Base-by-base conservation (phyloP, 1,284 basidiomycete species). In the Psilocybe mexicana region DNA sequence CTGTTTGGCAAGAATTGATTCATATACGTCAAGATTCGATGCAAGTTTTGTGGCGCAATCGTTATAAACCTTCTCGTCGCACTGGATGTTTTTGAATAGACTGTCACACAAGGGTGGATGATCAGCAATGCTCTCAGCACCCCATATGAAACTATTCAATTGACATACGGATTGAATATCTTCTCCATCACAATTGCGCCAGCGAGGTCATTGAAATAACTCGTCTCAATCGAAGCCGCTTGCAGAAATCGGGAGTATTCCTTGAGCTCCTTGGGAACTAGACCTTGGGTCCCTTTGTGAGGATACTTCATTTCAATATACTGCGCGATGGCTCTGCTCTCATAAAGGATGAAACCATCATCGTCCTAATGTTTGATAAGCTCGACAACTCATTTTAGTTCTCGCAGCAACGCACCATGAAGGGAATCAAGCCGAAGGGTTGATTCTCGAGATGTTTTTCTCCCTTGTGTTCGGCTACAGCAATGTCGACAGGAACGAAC, bases 391-490 rank as follows among this genome's bases (percentile, higher is more conserved):
- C 8, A 18, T 28, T 11, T 6, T 6, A 52, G 7, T 30, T 3
- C 4, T n/a, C 5, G 14, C 25, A 14, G 5, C 12, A 12, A 43
- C 77, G 38, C 59, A 83, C 82, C 55, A 90, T 76, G 70, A 81
- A 86, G 1, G 87, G 87, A 60, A 89, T 70, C 68, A 86, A 83
- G 14, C 85, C 86, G 63, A 89, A 90, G 0, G 88, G 87, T 60
- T 89, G 86, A 24, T 75, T 68, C 30, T 68, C 67, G 24, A 77
- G 14, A 73, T 70, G 80, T 14, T 68, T 75, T 0, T 77, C 62
- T 0, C 66, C 10, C 68, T 85, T 86, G 55, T 86, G 80, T 62
- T 80, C 79, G 18, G 70, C 70, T 51, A 77, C 77, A 43, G 52
- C 1, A 18, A 82, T 45, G 65, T 86, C 72, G 61, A 87, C 58